phyloP scores from a whole-genome alignment of 202 grass and related monocot genomes.

The Sporobolus alterniflorus region DNA sequence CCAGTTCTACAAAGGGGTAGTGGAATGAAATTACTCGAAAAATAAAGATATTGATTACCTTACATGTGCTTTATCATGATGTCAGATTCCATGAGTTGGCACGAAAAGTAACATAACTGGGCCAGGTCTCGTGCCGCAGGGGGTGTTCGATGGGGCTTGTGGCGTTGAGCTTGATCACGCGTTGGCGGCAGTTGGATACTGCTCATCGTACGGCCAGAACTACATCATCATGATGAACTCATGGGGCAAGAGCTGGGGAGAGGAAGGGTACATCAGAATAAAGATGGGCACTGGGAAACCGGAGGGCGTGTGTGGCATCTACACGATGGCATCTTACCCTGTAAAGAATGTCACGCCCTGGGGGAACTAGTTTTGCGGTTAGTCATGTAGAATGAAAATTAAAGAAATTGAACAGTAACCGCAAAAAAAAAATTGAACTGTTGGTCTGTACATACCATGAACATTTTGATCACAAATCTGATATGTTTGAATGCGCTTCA shows the following conservation, averaged over 20 bases:
- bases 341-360: conserved; percentile 39
- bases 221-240: conserved; percentile 83
- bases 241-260: conserved; percentile 73
- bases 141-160: conserved; percentile 70
- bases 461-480: no score
- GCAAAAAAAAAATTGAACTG: conserved; percentile 1
- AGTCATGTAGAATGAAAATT: background rate
- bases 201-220: conserved; percentile 56
- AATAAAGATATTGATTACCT: background rate
- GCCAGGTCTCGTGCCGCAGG: conserved; percentile 34
- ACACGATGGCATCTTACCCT: conserved; percentile 80
- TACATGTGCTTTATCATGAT: background rate
- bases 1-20: conserved; percentile 88
- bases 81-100: background rate
- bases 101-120: background rate
- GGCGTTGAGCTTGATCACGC: conserved; percentile 65
- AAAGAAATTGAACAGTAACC: no score
- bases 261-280: conserved; percentile 77
- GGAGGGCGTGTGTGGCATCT: conserved; percentile 68
- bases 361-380: conserved; percentile 23
- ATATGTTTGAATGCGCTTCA: no score
- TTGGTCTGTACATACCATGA: background rate
- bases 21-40: no score
- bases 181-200: conserved; percentile 73
- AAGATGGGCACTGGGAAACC: conserved; percentile 64